Evolutionary conservation across 129 eudicot genomes (phyloP).

Genomic region (Arctium lappa): DNA sequence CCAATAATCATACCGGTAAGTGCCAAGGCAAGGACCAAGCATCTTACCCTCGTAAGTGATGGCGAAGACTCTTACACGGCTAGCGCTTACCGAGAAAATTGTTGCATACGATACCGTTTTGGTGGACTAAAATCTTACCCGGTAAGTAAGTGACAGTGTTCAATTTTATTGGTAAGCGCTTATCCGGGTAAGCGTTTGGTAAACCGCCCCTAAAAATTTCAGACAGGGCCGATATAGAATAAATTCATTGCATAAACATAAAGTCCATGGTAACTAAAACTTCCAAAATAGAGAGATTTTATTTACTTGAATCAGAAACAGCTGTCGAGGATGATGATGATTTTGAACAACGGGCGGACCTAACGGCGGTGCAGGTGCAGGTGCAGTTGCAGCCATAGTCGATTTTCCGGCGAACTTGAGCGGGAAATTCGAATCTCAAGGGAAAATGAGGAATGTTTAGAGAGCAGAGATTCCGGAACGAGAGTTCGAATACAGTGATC

Average conservation of each 20-base stretch:
- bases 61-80: too few species aligned
- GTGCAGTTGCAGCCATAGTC: constrained; percentile 4
- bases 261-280: background rate
- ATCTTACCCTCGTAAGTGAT: too few species aligned
- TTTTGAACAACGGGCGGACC: background rate
- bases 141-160: too few species aligned
- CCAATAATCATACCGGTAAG: too few species aligned
- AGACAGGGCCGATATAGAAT: background rate
- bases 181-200: too few species aligned
- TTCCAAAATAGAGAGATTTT: background rate
- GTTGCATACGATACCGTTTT: too few species aligned
- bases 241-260: constrained; percentile 1
- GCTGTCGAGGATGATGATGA: constrained; percentile 20
- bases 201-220: background rate
- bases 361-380: constrained; percentile 10
- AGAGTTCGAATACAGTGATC: constrained; percentile 20
- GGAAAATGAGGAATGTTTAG: background rate
- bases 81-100: too few species aligned
- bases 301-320: constrained; percentile 25
- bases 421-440: constrained; percentile 22
- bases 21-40: too few species aligned
- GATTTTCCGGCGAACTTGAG: constrained; percentile 24
- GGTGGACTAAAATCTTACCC: too few species aligned
- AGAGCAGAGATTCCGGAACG: constrained; percentile 15
- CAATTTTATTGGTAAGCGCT: too few species aligned